These are phyloP conservation scores for Penicillium arizonense DNA, from an alignment of 495 filamentous ascomycete species.

Conservation along the genomic window DNA sequence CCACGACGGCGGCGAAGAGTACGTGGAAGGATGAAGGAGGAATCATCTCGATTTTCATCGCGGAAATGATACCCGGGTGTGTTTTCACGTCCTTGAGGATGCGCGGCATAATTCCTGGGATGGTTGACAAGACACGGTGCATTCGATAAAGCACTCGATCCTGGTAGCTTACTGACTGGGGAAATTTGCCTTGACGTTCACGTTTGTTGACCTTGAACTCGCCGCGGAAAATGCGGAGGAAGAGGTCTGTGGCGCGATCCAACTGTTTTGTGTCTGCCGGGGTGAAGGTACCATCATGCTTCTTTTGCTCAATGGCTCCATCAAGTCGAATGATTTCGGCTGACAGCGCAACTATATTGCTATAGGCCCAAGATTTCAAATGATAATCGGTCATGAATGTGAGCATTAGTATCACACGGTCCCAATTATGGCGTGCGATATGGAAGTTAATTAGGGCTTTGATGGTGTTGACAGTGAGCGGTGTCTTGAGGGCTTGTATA, in stretches of 20 bases:
- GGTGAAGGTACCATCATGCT: not conserved
- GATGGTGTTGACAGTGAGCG: slow-evolving; percentile 44
- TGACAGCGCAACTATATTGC: slow-evolving; percentile 42
- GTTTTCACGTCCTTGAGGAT: slow-evolving; percentile 18
- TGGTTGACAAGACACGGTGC: slow-evolving; percentile 22
- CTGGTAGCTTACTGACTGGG: slow-evolving; percentile 23
- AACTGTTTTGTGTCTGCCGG: slow-evolving; percentile 4
- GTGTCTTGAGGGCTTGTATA: slow-evolving; percentile 32
- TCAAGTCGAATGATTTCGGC: slow-evolving; percentile 42
- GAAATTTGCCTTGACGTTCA: slow-evolving; percentile 12
- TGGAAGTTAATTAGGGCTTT: slow-evolving; percentile 51
- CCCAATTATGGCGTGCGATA: slow-evolving; percentile 47
- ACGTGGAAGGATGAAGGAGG: slow-evolving; percentile 44
- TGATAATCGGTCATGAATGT: slow-evolving; percentile 39
- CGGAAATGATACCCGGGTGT: slow-evolving; percentile 12
- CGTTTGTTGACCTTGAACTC: slow-evolving; percentile 26
- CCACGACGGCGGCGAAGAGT: slow-evolving; percentile 47
- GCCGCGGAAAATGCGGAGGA: slow-evolving; percentile 31
- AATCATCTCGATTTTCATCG: slow-evolving; percentile 21
- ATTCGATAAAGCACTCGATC: slow-evolving; percentile 25
- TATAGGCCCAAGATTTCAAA: slow-evolving; percentile 47
- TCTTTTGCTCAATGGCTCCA: slow-evolving; percentile 15
- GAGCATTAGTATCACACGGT: slow-evolving; percentile 42
- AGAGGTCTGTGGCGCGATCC: slow-evolving; percentile 27
- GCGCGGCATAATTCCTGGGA: slow-evolving; percentile 27